Evolutionary conservation across 75 land plant species (phyloP), one percentile per base, ranked within the genome.

Genomic region (Azolla pinnata): DNA sequence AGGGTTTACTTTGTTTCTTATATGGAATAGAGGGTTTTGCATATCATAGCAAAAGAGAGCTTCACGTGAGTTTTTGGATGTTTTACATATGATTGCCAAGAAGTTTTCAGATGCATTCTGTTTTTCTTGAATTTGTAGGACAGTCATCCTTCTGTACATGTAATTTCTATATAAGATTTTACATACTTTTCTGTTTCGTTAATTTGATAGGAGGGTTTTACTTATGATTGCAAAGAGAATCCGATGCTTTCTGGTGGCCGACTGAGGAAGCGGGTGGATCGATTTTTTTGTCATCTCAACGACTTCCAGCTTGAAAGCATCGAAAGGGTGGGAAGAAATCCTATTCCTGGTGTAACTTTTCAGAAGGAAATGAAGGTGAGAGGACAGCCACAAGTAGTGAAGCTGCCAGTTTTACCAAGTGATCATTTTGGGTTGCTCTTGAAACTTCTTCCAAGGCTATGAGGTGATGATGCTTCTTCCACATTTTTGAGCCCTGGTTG

Each of bases 351-450:
- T 20, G 57, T 88, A 26, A 73, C 79, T 0, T 81, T 83, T 46
- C 27, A 18, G 38, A 88, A 92, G 67, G 89, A 85, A 75, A 85
- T 78, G 71, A 88, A 73, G 59, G 75, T 78, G 12, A 85, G 60
- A 46, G 64, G 66, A 23, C 78, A 76, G 57, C 52, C 72, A 27
- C 59, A 80, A 71, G 62, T 65, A 47, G 38, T 87, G 59, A 64
- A 52, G 29, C 84, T 91, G 5, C 97, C 97, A 33, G 96, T 92
- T 60, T 74, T 85, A 59, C 95, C 96, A 7, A 92, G 97, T 68
- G 97, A 92, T 72, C 97, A 92, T 60, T 92, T 72, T 77, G 95
- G 97, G 32, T 61, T 92, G 67, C 81, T 87, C 16, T 57, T 90
- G 42, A 90, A 73, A 21, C 12, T 75, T 30, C 33, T 17, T 4